phyloP scores from a whole-genome alignment of 495 filamentous ascomycete genomes.

The Penicillium egyptiacum region DNA sequence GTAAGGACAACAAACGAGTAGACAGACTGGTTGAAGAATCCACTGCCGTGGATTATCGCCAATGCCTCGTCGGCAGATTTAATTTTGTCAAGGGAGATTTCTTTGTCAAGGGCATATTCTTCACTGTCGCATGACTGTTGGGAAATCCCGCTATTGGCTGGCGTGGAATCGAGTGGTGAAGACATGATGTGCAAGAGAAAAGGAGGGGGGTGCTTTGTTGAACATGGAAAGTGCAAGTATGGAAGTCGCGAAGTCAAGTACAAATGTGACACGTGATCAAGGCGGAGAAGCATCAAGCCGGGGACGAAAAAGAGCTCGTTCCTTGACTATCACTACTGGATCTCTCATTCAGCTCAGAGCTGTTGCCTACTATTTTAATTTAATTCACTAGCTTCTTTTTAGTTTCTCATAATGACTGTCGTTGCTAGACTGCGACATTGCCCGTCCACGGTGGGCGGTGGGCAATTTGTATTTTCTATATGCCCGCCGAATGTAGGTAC shows the following conservation, averaged over 20 bases:
- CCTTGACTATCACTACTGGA: neutral
- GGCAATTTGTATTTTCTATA: too few relatives aligned
- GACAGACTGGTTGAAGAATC: neutral
- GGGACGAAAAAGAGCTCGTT: slow-evolving; percentile 24
- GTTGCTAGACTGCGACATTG: slow-evolving; percentile 65
- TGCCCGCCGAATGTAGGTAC: too few relatives aligned
- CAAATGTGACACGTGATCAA: neutral
- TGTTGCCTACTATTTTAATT: slow-evolving; percentile 1
- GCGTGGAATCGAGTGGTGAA: neutral
- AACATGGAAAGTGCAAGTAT: neutral
- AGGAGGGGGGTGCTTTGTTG: neutral
- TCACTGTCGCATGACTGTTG: neutral
- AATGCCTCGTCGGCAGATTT: neutral
- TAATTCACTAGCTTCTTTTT: neutral
- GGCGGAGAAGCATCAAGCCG: slow-evolving; percentile 21
- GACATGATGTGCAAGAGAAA: neutral
- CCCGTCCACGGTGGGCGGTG: too few relatives aligned
- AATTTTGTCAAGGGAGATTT: neutral
- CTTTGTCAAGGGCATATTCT: neutral
- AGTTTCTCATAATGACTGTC: slow-evolving; percentile 58
- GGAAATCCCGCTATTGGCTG: neutral
- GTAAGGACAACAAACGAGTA: neutral
- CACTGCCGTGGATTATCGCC: neutral
- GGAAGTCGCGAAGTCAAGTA: neutral
- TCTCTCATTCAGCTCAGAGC: slow-evolving; percentile 2